Evolutionary conservation across 2,329 filamentous ascomycete genomes (phyloP).

Genomic region (Microthyrium microscopicum): DNA sequence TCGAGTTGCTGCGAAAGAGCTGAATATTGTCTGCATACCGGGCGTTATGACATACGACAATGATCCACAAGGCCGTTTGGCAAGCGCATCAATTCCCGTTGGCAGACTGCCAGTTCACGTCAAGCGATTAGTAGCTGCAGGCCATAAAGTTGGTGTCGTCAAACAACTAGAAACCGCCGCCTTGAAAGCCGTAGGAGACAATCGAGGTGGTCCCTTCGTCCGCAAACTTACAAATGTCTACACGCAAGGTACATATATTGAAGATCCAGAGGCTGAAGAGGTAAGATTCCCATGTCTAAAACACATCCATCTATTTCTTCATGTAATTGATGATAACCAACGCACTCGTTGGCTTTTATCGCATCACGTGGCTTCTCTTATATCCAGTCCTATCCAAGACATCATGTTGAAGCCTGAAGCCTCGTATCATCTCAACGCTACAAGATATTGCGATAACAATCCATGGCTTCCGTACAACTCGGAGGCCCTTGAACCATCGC

Average conservation of each 20-base stretch:
- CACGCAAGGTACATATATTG: constrained; percentile 94
- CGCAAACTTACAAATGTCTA: constrained; percentile 92
- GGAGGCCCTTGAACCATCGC: too few relatives aligned
- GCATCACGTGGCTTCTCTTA: too few relatives aligned
- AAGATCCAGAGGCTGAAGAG: constrained; percentile 83
- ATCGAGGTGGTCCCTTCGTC: constrained; percentile 80
- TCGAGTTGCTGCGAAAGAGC: constrained; percentile 68
- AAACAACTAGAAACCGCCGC: constrained; percentile 90
- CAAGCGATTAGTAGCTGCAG: constrained; percentile 78
- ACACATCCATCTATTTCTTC: too few relatives aligned
- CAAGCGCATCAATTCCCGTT: constrained; percentile 87
- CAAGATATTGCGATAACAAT: too few relatives aligned
- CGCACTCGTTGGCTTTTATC: too few relatives aligned
- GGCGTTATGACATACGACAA: constrained; percentile 92
- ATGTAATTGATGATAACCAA: too few relatives aligned
- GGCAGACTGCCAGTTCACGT: constrained; percentile 86
- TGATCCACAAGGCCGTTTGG: constrained; percentile 77
- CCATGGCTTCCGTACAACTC: too few relatives aligned
- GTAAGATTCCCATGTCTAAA: too few relatives aligned
- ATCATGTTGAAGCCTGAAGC: too few relatives aligned
- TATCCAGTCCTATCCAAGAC: too few relatives aligned
- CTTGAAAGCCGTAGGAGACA: constrained; percentile 86
- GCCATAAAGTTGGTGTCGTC: constrained; percentile 91
- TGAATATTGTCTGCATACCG: constrained; percentile 92
- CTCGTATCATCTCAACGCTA: too few relatives aligned